Evolutionary conservation across 345 rosid genomes (phyloP), one percentile per base, ranked within the genome.

Genomic region (Salix koriyanagi): DNA sequence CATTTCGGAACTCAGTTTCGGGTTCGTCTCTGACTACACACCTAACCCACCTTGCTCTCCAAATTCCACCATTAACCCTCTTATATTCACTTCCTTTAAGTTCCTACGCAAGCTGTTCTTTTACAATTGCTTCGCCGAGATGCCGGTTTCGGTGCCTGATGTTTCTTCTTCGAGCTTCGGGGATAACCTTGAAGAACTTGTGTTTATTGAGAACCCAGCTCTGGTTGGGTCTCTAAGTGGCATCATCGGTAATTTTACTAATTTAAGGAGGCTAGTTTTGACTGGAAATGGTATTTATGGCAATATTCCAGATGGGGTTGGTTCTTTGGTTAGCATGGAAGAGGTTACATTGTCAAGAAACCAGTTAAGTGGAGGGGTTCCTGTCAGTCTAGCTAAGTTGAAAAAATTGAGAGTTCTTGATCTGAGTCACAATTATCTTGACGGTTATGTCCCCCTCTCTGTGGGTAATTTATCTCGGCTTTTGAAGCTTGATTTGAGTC

Each of bases 401-500:
- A 85, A 76, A 72, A 86, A 79, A 2, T 85, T 91, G 44, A 90
- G 69, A 73, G 77, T 90, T 34, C 73, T 86, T 14, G 91, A 90
- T 83, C 26, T 87, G 69, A 90, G 96, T 76, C 85, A 82, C 66
- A 91, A 90, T 9, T 39, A 13, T 8, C 75, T 91, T 6, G 69
- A 60, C 77, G 88, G 96, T 77, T 76, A 82, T 26, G 77, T 73
- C 68, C 91, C 94, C 0, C 83, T 76, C 0, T 82, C 84, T 0
- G 65, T 85, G 61, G 91, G 91, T 13, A 81, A 90, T 46, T 84
- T 87, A 23, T 54, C 82, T 0, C 78, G 56, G 80, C 82, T 91
- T 64, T 72, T 91, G 76, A 91, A 90, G 90, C 90, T 91, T 34
- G 96, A 91, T 62, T 79, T 90, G 79, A 85, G 89, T 80, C 77